These are phyloP conservation scores for Rossbeevera mucosa DNA, from an alignment of 768 basidiomycete genomes.

Conservation along the genomic window DNA sequence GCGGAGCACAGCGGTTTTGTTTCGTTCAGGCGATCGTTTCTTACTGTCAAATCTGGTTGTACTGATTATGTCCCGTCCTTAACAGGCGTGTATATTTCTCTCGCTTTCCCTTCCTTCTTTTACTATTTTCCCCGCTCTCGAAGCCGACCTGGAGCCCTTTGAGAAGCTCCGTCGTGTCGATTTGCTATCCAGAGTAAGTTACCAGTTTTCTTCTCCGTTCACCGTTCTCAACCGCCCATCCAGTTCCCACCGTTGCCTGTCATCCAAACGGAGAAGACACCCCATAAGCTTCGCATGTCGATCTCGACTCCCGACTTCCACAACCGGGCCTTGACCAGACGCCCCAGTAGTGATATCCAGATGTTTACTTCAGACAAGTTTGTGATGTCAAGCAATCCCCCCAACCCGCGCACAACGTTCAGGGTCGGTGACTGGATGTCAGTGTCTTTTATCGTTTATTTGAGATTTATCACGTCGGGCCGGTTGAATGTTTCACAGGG, in stretches of 20 bases:
- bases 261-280: conserved; percentile 15
- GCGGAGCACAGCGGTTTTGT: conserved; percentile 5
- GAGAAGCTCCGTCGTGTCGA: conserved; percentile 50
- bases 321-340: conserved; percentile 13
- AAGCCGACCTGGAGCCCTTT: conserved; percentile 59
- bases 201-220: neutral
- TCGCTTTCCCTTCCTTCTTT: conserved; percentile 45
- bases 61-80: conserved; percentile 13
- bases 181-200: conserved; percentile 23
- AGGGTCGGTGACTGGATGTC: conserved; percentile 75
- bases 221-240: neutral
- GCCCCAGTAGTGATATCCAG: neutral
- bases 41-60: conserved; percentile 11
- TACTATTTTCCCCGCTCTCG: conserved; percentile 52
- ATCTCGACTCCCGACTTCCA: conserved; percentile 33
- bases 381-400: conserved; percentile 64
- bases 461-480: conserved; percentile 10
- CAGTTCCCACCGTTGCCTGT: conserved; percentile 23
- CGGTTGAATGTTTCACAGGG: conserved; percentile 13
- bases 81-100: conserved; percentile 54
- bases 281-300: conserved; percentile 32
- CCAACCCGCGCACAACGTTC: conserved; percentile 64
- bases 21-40: conserved; percentile 18
- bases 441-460: conserved; percentile 34
- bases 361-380: conserved; percentile 34